Percentiles rank a stretch among this genome's conserved stretches.
Conservation (phyloP, 2,329 filamentous ascomycete genomes). For the Cytospora mali region DNA sequence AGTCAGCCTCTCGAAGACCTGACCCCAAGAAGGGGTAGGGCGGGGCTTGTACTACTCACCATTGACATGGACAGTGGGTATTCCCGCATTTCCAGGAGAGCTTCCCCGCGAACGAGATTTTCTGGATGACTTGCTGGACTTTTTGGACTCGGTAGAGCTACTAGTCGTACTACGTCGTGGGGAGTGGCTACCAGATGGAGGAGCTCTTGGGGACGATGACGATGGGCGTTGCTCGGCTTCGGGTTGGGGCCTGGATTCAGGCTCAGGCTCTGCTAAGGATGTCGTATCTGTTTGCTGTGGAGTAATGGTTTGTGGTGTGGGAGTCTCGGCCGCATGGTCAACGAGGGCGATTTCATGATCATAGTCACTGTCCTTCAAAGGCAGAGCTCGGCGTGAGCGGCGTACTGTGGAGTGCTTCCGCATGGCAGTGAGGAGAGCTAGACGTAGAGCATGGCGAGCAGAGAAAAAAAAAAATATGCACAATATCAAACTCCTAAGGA, state of each 20-base stretch:
- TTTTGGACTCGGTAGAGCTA: slow-evolving; percentile 5
- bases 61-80: slow-evolving; percentile 21
- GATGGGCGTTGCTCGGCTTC: slow-evolving; percentile 7
- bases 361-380: slow-evolving; percentile 63
- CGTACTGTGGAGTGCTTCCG: slow-evolving; percentile 38
- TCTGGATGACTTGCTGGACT: slow-evolving; percentile 5
- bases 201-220: neutral
- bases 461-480: neutral
- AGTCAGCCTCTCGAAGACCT: neutral
- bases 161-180: slow-evolving; percentile 13
- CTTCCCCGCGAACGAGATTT: neutral
- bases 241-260: slow-evolving; percentile 1
- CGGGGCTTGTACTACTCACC: slow-evolving; percentile 2
- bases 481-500: neutral
- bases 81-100: neutral
- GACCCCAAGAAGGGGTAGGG: neutral
- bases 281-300: slow-evolving; percentile 10
- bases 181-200: neutral
- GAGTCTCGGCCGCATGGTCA: slow-evolving; percentile 48
- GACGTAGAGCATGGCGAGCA: slow-evolving; percentile 22
- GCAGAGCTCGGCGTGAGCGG: slow-evolving; percentile 57
- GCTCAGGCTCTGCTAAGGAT: too few species aligned
- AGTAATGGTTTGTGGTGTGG: slow-evolving; percentile 15
- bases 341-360: slow-evolving; percentile 73
- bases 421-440: slow-evolving; percentile 22